Base-by-base conservation (phyloP, 2,329 filamentous ascomycete genomes). In the Hysterium pulicare region DNA sequence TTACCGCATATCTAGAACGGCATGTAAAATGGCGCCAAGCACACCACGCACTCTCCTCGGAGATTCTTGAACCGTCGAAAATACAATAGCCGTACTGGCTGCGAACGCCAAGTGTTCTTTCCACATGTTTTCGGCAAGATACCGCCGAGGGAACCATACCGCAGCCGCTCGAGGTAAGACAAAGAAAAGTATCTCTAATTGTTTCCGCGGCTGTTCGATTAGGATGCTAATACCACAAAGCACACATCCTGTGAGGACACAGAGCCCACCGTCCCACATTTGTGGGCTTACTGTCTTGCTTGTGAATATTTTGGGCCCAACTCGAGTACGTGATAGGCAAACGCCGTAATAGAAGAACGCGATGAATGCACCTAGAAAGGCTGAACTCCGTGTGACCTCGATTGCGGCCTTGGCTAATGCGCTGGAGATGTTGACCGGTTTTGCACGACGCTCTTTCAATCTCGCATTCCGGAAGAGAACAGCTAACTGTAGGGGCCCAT, bases 141-240 rank as follows among this genome's bases (percentile, higher is more conserved):
- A 94, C 31, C 78, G 73, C 46, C 88, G 72, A 5, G 89, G 88
- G 13, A 94, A 68, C 47, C 90, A 63, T 0, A 85, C 87, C 7
- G 85, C 86, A 48, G 87, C 71, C 11, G 88, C 89, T 48, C 87
- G 76, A 0, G 89, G 89, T 16, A 86, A 81, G 33, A 93, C 87
- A 61, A 94, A 94, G 30, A 93, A 74, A 7, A 84, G 80, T 59
- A 94, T 78, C 58, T 94, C 88, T 57, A 85, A 83, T 43, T 84
- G 74, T 48, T 86, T 77, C 34, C 73, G 72, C 4, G 75, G 54
- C 57, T 64, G 79, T 73, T 94, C 89, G 26, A 89, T 67, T 34
- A 94, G 71, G 34, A 93, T 82, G 66, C 87, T 90, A 83, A 85
- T 89, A 2, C 89, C 89, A 59, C 88, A 94, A 32, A 89, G 70